These are phyloP conservation scores for Lichtheimia ornata DNA, from an alignment of 371 early-diverging fungal species.

Conservation along the genomic window DNA sequence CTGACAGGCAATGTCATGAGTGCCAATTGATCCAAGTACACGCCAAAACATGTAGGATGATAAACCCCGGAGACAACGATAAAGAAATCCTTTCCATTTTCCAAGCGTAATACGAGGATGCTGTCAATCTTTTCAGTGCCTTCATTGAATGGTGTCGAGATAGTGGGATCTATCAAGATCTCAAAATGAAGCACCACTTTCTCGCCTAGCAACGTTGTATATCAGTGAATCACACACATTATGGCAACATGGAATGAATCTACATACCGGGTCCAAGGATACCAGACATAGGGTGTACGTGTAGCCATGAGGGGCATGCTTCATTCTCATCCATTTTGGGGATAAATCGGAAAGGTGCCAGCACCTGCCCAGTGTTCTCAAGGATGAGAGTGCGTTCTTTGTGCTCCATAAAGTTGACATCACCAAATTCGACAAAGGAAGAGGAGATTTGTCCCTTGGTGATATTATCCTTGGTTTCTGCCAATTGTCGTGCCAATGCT, in stretches of 20 bases:
- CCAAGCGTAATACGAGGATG: slow-evolving; percentile 79
- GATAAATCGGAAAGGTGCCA: slow-evolving; percentile 71
- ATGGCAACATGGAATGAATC: not conserved
- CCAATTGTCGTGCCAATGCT: slow-evolving; percentile 71
- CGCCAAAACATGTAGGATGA: slow-evolving; percentile 76
- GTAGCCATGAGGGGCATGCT: slow-evolving; percentile 69
- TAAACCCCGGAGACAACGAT: slow-evolving; percentile 73
- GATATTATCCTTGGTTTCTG: slow-evolving; percentile 79
- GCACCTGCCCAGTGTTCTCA: slow-evolving; percentile 78
- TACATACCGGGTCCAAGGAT: slow-evolving; percentile 68
- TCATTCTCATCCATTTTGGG: slow-evolving; percentile 58
- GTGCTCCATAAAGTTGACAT: slow-evolving; percentile 67
- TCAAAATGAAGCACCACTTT: slow-evolving; percentile 64
- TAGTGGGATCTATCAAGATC: slow-evolving; percentile 64
- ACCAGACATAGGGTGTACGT: slow-evolving; percentile 64
- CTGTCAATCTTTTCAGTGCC: slow-evolving; percentile 69
- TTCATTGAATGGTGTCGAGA: slow-evolving; percentile 68
- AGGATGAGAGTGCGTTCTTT: slow-evolving; percentile 60
- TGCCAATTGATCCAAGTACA: slow-evolving; percentile 62
- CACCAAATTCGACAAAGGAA: slow-evolving; percentile 75
- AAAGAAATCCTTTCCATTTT: slow-evolving; percentile 85
- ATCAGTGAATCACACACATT: not conserved
- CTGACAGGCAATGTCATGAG: slow-evolving; percentile 59
- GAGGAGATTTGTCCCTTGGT: slow-evolving; percentile 71
- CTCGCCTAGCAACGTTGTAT: slow-evolving; percentile 45